A percentile compares a stretch with the other conserved stretches of the same genome.
Evolutionary conservation across 208 protist genomes (phyloP).

Genomic region (Vickermania ingenoplastis): DNA sequence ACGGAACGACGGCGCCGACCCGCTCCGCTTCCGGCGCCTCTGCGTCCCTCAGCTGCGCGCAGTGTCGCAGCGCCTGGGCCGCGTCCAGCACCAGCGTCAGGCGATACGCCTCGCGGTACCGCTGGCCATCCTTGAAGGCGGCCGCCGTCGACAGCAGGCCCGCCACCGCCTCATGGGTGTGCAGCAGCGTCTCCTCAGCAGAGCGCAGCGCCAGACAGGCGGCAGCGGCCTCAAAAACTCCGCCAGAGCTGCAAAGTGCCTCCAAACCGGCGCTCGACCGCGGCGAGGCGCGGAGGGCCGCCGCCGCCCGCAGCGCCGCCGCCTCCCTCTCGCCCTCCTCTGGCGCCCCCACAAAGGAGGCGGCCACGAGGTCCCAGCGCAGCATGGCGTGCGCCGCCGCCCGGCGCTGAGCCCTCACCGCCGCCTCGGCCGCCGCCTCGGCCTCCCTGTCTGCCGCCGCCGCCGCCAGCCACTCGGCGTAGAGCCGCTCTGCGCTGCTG

Average conservation of each 20-base stretch:
- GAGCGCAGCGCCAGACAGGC: not conserved
- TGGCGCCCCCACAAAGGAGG: not conserved
- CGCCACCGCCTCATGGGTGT: not conserved
- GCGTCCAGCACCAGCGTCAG: constrained; percentile 10
- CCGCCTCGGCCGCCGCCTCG: not conserved
- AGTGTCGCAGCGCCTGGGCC: not conserved
- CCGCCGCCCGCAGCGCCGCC: not conserved
- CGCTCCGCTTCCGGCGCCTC: not conserved
- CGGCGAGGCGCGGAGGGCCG: not conserved
- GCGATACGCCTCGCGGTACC: constrained; percentile 3
- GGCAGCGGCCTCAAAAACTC: not conserved
- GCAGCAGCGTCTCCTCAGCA: not conserved
- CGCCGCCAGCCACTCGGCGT: not conserved
- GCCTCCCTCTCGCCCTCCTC: not conserved
- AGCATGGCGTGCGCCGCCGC: constrained; percentile 2
- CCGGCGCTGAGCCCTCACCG: not conserved
- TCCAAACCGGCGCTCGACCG: no score
- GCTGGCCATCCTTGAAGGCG: not conserved
- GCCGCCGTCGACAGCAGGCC: not conserved
- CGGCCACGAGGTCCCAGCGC: constrained; percentile 6
- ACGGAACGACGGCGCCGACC: not conserved
- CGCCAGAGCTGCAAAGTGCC: no score
- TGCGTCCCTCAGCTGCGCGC: not conserved
- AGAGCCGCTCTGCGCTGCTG: constrained; percentile 3
- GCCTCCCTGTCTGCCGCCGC: not conserved